Evolutionary conservation across 352 stramenopile species (phyloP).

Genomic region (Pythium diclinum): DNA sequence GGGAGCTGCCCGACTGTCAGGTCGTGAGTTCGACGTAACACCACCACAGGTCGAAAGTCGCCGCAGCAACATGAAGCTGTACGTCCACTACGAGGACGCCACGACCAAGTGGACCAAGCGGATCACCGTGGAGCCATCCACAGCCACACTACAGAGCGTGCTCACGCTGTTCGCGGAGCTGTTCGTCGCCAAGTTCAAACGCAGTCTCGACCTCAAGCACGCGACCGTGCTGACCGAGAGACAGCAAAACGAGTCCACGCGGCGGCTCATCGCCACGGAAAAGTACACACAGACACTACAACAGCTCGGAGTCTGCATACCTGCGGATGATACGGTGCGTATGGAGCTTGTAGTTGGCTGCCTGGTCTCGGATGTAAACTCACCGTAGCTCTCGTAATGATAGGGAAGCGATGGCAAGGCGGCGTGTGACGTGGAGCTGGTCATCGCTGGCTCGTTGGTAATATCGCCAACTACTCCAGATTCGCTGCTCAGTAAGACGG

Average conservation of each 20-base stretch:
- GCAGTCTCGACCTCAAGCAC: conserved; percentile 26
- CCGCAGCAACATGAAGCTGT: conserved; percentile 36
- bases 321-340: neutral
- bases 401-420: conserved; percentile 1
- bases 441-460: conserved; percentile 6
- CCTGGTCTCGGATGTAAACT: neutral
- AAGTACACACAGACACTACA: conserved; percentile 20
- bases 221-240: conserved; percentile 46
- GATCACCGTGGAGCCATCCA: conserved; percentile 30
- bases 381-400: neutral
- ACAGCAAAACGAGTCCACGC: conserved; percentile 33
- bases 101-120: conserved; percentile 50
- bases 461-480: neutral
- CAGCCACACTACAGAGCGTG: conserved; percentile 38
- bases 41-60: neutral
- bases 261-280: conserved; percentile 13
- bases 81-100: conserved; percentile 61
- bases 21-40: neutral
- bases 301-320: conserved; percentile 16
- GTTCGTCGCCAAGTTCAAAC: conserved; percentile 44
- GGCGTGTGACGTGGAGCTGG: conserved; percentile 25
- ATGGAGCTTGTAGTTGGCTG: neutral
- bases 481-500: neutral
- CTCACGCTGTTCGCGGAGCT: conserved; percentile 36
- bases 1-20: neutral